A percentile compares a stretch with the other conserved stretches of the same genome.
These are phyloP conservation scores for Alternaria burnsii DNA, from an alignment of 2,329 filamentous ascomycete genomes.

Conservation along the genomic window DNA sequence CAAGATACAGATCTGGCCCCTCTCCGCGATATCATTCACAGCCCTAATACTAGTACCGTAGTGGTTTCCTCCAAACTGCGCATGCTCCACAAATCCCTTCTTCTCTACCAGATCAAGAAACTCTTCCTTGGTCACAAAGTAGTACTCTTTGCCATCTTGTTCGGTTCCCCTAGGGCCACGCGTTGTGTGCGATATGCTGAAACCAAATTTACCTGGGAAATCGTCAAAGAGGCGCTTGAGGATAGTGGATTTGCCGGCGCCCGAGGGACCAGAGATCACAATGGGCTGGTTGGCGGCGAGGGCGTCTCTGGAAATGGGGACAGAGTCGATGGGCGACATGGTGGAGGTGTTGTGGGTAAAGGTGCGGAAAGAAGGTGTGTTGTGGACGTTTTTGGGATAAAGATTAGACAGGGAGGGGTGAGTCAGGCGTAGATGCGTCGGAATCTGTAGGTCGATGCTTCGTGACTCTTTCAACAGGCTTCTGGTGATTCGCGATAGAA, in stretches of 20 bases:
- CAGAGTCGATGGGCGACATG: slow-evolving; percentile 36
- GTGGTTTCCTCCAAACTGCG: slow-evolving; percentile 82
- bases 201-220: slow-evolving; percentile 72
- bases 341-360: slow-evolving; percentile 23
- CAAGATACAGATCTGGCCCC: slow-evolving; percentile 79
- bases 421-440: slow-evolving; percentile 8
- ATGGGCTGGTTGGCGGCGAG: slow-evolving; percentile 60
- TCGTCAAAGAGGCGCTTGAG: slow-evolving; percentile 75
- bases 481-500: slow-evolving; percentile 21
- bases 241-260: slow-evolving; percentile 83
- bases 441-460: slow-evolving; percentile 3
- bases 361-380: slow-evolving; percentile 7
- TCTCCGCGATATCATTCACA: slow-evolving; percentile 76
- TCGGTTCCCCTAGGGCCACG: slow-evolving; percentile 79
- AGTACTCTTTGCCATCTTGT: slow-evolving; percentile 79
- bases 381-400: slow-evolving; percentile 4
- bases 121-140: slow-evolving; percentile 66
- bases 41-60: slow-evolving; percentile 87
- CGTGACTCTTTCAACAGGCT: slow-evolving; percentile 17
- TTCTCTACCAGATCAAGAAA: slow-evolving; percentile 63
- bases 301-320: slow-evolving; percentile 28
- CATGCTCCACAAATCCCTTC: slow-evolving; percentile 84
- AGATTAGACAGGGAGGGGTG: slow-evolving; percentile 9
- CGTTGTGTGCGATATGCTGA: slow-evolving; percentile 76
- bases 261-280: slow-evolving; percentile 81